Evolutionary conservation across 805 yeast genomes (phyloP).

Genomic region (Candida pini): DNA sequence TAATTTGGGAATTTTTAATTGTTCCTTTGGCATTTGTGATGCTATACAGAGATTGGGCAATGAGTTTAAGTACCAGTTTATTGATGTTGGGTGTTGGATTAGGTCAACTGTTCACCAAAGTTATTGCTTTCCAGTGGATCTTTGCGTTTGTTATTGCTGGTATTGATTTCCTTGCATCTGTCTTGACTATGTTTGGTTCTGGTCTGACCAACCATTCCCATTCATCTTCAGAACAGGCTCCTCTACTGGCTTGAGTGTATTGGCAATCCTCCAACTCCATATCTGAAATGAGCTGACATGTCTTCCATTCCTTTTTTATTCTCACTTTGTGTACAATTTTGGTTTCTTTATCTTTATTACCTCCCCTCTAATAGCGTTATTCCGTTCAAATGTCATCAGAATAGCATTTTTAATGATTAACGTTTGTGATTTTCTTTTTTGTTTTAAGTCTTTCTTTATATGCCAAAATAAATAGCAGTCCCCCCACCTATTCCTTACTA

Average conservation of each 20-base stretch:
- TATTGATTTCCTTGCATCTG: conserved; percentile 45
- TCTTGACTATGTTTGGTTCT: conserved; percentile 40
- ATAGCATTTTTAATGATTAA: too few relatives aligned
- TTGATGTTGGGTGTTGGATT: conserved; percentile 62
- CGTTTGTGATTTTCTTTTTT: too few relatives aligned
- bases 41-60: conserved; percentile 63
- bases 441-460: too few relatives aligned
- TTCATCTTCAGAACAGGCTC: conserved; percentile 28
- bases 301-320: conserved; percentile 1
- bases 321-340: too few relatives aligned
- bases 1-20: conserved; percentile 72
- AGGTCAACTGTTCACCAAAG: conserved; percentile 62
- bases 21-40: conserved; percentile 56
- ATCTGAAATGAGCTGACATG: too few relatives aligned
- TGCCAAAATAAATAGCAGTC: too few relatives aligned
- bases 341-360: too few relatives aligned
- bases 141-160: conserved; percentile 69
- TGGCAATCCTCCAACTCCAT: too few relatives aligned
- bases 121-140: conserved; percentile 80
- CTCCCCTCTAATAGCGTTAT: too few relatives aligned
- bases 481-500: too few relatives aligned
- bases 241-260: conserved; percentile 25
- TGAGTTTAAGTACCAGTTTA: conserved; percentile 54
- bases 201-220: conserved; percentile 11
- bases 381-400: too few relatives aligned